Evolutionary conservation across 345 rosid genomes (phyloP).

Genomic region (Crucihimalaya himalaica): DNA sequence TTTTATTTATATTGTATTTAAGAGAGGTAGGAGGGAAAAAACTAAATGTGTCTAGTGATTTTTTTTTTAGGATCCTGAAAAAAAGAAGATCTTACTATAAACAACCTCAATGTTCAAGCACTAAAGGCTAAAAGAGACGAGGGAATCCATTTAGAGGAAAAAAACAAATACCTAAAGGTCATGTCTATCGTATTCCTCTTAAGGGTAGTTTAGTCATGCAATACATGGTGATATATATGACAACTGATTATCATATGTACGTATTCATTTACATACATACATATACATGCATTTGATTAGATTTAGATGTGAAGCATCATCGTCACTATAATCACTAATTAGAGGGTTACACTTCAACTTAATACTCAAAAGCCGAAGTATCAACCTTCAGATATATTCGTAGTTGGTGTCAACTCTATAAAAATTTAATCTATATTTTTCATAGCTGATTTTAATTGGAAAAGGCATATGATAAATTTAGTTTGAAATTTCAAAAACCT

Average conservation of each 20-base stretch:
- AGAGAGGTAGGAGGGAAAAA: no score
- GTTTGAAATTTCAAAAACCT: not conserved
- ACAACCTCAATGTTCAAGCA: not conserved
- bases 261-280: not conserved
- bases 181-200: not conserved
- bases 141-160: not conserved
- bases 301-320: not conserved
- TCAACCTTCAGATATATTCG: not conserved
- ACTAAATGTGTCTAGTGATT: not conserved
- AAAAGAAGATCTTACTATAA: not conserved
- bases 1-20: no score
- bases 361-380: not conserved
- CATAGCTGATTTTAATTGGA: no score
- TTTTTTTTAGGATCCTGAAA: not conserved
- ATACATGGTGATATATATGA: not conserved
- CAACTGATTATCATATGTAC: not conserved
- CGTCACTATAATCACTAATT: not conserved
- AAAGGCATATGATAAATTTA: not conserved
- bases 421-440: not conserved
- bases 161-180: slow-evolving; percentile 2
- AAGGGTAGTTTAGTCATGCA: slow-evolving; percentile 9
- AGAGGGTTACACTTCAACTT: not conserved
- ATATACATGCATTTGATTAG: not conserved
- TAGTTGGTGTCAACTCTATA: not conserved
- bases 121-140: not conserved